These are phyloP conservation scores for Gamsiella multidivaricata DNA, from an alignment of 192 early-diverging fungal genomes.

Conservation along the genomic window DNA sequence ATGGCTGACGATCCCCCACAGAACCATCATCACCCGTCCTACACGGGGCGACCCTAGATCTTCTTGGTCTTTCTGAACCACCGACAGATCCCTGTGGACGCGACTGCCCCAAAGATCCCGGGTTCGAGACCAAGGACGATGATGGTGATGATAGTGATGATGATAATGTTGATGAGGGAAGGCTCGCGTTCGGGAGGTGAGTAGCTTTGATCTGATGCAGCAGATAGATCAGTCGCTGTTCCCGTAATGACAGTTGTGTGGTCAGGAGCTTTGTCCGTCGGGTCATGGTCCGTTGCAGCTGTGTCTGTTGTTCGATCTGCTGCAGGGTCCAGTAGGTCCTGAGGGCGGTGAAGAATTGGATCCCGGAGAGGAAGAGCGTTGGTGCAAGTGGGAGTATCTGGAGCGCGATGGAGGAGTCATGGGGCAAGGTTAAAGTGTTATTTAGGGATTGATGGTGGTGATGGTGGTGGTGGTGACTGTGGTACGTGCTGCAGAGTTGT, in stretches of 20 bases:
- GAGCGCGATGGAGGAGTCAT: not conserved
- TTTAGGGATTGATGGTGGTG: not conserved
- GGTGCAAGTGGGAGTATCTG: not conserved
- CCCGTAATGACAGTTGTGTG: not conserved
- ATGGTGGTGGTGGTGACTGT: too few relatives aligned
- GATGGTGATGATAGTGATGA: not conserved
- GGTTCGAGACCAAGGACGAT: not conserved
- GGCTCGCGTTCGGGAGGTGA: too few relatives aligned
- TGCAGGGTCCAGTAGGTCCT: slow-evolving; percentile 6
- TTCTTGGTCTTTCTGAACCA: not conserved
- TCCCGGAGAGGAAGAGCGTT: slow-evolving; percentile 10
- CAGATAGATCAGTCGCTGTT: slow-evolving; percentile 4
- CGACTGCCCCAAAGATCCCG: too few relatives aligned
- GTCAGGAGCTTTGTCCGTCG: not conserved
- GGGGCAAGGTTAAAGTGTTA: not conserved
- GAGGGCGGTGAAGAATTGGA: slow-evolving; percentile 9
- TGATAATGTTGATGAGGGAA: not conserved
- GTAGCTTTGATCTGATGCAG: slow-evolving; percentile 10
- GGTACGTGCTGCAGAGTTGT: too few relatives aligned
- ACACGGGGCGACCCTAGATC: not conserved
- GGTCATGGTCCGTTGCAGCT: not conserved
- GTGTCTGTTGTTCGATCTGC: not conserved
- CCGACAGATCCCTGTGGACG: not conserved
- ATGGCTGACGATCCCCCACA: too few relatives aligned
- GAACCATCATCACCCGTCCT: not conserved